Evolutionary conservation across 169 alveolate species (phyloP).

Genomic region (Cryptosporidium viatorum): DNA sequence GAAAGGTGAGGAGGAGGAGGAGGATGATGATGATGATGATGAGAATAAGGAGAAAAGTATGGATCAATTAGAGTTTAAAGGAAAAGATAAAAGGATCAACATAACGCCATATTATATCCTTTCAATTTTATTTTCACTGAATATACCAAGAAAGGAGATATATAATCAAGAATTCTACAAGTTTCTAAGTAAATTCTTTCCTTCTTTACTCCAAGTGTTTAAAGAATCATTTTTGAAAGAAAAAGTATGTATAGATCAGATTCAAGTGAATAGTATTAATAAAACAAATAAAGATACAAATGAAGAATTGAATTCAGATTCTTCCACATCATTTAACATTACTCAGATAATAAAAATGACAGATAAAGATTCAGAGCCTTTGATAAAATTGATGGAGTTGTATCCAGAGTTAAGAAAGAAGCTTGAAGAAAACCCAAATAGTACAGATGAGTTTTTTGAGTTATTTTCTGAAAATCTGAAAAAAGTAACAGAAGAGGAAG

Average conservation of each 20-base stretch:
- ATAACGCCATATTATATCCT: slow-evolving; percentile 30
- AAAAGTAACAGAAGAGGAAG: not conserved
- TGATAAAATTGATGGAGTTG: slow-evolving; percentile 14
- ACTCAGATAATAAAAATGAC: slow-evolving; percentile 30
- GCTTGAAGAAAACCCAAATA: slow-evolving; percentile 8
- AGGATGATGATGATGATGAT: no score
- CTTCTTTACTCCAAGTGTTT: not conserved
- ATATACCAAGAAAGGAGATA: slow-evolving; percentile 4
- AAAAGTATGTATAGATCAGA: not conserved
- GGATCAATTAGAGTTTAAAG: not conserved
- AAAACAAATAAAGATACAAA: no score
- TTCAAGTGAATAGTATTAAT: not conserved
- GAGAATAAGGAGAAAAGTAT: not conserved
- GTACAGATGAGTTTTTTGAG: not conserved
- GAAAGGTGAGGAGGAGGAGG: not conserved
- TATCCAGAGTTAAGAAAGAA: slow-evolving; percentile 8
- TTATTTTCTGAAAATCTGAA: slow-evolving; percentile 2
- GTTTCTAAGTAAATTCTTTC: slow-evolving; percentile 15
- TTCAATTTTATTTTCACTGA: slow-evolving; percentile 46
- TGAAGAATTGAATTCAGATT: not conserved
- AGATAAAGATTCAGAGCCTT: slow-evolving; percentile 28
- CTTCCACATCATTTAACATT: not conserved
- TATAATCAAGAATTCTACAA: slow-evolving; percentile 7
- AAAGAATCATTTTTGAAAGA: not conserved
- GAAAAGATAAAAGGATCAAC: slow-evolving; percentile 17